Base-by-base conservation (phyloP, 192 early-diverging fungal genomes). In the Coemansia sp. region DNA sequence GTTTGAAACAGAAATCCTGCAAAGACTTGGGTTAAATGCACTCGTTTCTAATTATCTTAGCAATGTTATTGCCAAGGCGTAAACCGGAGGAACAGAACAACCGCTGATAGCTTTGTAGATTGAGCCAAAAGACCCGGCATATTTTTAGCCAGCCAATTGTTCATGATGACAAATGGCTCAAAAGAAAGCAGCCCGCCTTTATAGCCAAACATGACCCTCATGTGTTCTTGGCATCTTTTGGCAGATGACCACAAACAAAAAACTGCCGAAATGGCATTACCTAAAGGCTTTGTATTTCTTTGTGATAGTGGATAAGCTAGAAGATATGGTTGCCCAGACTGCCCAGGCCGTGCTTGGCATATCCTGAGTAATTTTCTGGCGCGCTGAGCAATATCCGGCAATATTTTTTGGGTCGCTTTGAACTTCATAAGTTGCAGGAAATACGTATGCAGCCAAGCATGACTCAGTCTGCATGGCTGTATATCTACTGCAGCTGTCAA, bases 131-230 rank as follows among this genome's bases (percentile, higher is more conserved):
- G 14, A n/a, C 40, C 15, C 40, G 40, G 15, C 40, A 44, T 44
- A n/a, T 44, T 44, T 44, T 44, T 44, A n/a, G 40, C 40, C 15
- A 44, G 40, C 40, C 40, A 44, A n/a, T 44, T 44, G 40, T 44
- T 44, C 40, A 44, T 44, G 40, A 14, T n/a, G n/a, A 0, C 40
- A 12, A n/a, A n/a, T n/a, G 40, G 40, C 3, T 44, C 40, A 15
- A 44, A 44, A 44, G 15, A 9, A 44, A n/a, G 31, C 5, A 34
- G n/a, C 15, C 15, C 15, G 40, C 15, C 40, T 44, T 44, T 44
- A n/a, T 44, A 44, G 2, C 40, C 40, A 15, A n/a, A n/a, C 40
- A n/a, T n/a, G 14, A n/a, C 4, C 14, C 40, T 12, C 15, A n/a
- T 44, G 40, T 44, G 40, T 44, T 44, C 40, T 44, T 44, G 40